A percentile compares a stretch with the other conserved stretches of the same genome.
Evolutionary conservation across 2,329 filamentous ascomycete species (phyloP).

Genomic region (Pestalotiopsis sp.): DNA sequence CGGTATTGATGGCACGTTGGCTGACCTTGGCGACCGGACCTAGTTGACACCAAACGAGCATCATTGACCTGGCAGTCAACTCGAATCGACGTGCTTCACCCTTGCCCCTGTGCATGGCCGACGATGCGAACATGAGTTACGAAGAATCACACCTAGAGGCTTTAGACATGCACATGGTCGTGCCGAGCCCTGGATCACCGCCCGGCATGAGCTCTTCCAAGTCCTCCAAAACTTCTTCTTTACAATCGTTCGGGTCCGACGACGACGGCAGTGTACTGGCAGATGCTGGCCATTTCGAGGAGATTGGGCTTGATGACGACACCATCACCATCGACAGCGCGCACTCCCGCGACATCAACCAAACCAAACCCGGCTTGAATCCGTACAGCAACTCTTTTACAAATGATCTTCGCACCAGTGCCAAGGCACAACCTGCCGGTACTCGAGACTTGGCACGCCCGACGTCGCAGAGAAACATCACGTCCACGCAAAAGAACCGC

Average conservation of each 20-base stretch:
- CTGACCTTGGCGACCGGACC: no score
- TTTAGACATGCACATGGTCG: constrained; percentile 38
- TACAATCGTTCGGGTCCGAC: constrained; percentile 75
- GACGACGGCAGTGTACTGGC: constrained; percentile 72
- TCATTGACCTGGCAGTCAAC: background rate
- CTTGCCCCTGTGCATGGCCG: constrained; percentile 14
- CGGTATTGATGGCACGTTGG: no score
- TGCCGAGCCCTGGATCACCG: constrained; percentile 64
- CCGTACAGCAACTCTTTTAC: constrained; percentile 55
- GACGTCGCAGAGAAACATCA: constrained; percentile 36
- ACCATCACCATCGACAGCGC: constrained; percentile 39
- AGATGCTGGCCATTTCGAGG: constrained; percentile 86
- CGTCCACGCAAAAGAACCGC: constrained; percentile 36
- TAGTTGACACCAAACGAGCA: background rate
- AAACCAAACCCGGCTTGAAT: constrained; percentile 41
- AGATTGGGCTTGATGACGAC: constrained; percentile 84
- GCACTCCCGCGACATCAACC: constrained; percentile 34
- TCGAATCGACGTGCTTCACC: background rate
- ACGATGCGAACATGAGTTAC: constrained; percentile 43
- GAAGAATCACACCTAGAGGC: constrained; percentile 37
- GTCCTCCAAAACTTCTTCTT: constrained; percentile 88
- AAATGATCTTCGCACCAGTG: constrained; percentile 43
- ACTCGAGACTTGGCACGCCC: constrained; percentile 30
- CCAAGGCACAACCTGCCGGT: constrained; percentile 23
- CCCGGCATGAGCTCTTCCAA: constrained; percentile 82